Base-by-base conservation (phyloP, 805 yeast species). In the Candida sakaeoensis region DNA sequence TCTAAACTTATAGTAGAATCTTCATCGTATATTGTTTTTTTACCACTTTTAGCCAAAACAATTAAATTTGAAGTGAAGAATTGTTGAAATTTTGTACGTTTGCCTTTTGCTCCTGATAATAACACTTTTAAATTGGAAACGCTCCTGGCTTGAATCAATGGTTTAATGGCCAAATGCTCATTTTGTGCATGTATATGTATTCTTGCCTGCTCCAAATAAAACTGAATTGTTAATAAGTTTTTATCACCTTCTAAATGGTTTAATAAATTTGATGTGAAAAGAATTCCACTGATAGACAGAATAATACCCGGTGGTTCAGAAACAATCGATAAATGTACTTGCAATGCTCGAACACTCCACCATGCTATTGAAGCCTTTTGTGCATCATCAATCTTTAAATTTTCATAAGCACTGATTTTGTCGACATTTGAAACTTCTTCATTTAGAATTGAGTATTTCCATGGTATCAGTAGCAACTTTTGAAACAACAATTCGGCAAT, bases 41-140 rank as follows among this genome's bases (percentile, higher is more conserved):
- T 55, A 16, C 62, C 54, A 36, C 77, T 69, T 40, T 77, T 74
- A 1, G 98, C 98, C 15, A 91, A 61, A 18, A 88, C 76, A 12
- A 90, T 74, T 44, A 91, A 72, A 28, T 87, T 79, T 0, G 96
- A 75, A 18, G 82, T 75, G n/a, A 81, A 77, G 24, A 68, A 72
- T 35, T 72, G 72, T 62, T 91, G 98, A 57, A 68, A 86, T 58
- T 85, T 85, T 3, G 98, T 91, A 54, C 93, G 72, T 55, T 80
- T 83, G 8, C 96, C 96, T 50, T 80, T 80, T 41, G 93, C 85
- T 49, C 98, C 98, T 1, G 97, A 85, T 33, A 91, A 63, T 0
- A 82, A 75, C 47, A 82, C 75, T 36, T 75, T 65, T 34, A 88
- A 70, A 1, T 77, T 74, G 0, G 89, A 78, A 8, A 82, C 54